These are phyloP conservation scores for Pestalotiopsis sp. DNA, from an alignment of 2,329 filamentous ascomycete species.

Conservation along the genomic window DNA sequence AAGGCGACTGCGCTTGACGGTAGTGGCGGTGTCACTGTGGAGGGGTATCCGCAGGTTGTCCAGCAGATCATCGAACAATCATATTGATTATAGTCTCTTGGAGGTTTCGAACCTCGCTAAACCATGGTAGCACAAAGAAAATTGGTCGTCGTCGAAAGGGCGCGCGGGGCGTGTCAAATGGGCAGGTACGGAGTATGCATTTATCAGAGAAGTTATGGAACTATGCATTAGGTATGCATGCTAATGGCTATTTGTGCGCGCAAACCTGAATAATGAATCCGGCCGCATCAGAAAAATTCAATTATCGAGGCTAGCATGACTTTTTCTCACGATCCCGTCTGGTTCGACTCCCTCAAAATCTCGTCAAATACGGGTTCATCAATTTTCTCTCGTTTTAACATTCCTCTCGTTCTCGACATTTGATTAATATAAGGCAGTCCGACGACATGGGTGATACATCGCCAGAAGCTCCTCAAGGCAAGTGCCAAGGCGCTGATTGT, in stretches of 20 bases:
- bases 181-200: too few relatives aligned
- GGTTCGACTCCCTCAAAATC: not conserved
- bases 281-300: not conserved
- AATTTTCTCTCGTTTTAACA: not conserved
- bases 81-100: not conserved
- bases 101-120: not conserved
- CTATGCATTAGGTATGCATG: not conserved
- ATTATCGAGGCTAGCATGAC: not conserved
- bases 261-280: not conserved
- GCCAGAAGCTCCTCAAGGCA: slow-evolving; percentile 21
- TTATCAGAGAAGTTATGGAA: not conserved
- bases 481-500: slow-evolving; percentile 69
- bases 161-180: not conserved
- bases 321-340: not conserved
- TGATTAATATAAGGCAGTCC: not conserved
- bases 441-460: not conserved
- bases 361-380: not conserved
- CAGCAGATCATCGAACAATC: slow-evolving; percentile 3
- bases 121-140: not conserved
- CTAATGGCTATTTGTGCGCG: too few relatives aligned
- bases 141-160: not conserved
- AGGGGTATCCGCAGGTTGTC: not conserved
- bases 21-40: not conserved
- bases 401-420: not conserved
- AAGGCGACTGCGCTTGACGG: not conserved